Evolutionary conservation across 805 yeast genomes (phyloP).

Genomic region (Myxozyma vanderwaltii): DNA sequence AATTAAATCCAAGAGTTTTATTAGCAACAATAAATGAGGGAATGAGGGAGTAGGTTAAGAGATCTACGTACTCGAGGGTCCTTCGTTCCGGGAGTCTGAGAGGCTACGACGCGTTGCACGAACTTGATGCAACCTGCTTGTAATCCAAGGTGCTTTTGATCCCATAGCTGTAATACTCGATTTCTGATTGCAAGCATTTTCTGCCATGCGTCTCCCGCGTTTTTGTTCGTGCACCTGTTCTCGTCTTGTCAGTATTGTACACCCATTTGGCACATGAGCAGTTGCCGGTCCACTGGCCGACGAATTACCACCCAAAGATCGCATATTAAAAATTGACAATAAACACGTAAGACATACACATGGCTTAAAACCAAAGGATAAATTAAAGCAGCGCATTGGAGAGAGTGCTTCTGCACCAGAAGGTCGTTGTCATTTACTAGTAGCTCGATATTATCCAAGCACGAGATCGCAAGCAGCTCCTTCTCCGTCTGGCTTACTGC

Average conservation of each 20-base stretch:
- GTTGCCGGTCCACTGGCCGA: no score
- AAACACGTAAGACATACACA: conserved; percentile 36
- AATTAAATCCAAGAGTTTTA: neutral
- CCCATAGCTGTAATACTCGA: conserved; percentile 63
- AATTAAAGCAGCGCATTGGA: conserved; percentile 48
- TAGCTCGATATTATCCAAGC: conserved; percentile 38
- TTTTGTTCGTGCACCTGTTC: conserved; percentile 43
- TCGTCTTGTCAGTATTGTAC: neutral
- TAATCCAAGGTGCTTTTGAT: conserved; percentile 49
- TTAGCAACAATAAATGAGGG: neutral
- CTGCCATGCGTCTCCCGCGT: conserved; percentile 53
- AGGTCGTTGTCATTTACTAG: conserved; percentile 38
- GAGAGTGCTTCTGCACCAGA: conserved; percentile 43
- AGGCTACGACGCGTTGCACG: conserved; percentile 58
- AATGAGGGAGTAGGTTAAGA: neutral
- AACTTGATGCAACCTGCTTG: conserved; percentile 74
- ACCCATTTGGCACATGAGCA: no score
- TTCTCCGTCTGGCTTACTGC: conserved; percentile 35
- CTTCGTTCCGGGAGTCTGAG: conserved; percentile 51
- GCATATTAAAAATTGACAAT: no score
- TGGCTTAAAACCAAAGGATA: conserved; percentile 53
- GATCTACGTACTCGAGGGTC: conserved; percentile 41
- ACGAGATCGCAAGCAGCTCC: conserved; percentile 37
- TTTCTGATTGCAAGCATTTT: conserved; percentile 58
- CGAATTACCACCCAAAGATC: no score